phyloP scores from a whole-genome alignment of 2,329 filamentous ascomycete species.

The Sphaerostilbella broomeana region DNA sequence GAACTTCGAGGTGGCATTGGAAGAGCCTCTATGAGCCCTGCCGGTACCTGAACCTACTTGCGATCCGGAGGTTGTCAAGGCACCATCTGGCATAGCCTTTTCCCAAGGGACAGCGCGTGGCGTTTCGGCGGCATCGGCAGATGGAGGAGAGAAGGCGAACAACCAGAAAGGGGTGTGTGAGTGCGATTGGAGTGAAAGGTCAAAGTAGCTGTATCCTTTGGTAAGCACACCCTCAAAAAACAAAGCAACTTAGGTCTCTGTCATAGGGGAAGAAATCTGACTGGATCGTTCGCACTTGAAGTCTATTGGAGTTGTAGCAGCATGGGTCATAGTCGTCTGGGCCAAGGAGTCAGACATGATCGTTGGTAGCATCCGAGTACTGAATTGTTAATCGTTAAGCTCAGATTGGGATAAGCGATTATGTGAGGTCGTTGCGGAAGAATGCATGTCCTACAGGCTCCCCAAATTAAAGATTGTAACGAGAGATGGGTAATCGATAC shows the following conservation, averaged over 20 bases:
- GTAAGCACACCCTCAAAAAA: too few relatives aligned
- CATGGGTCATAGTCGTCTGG: conserved; percentile 2
- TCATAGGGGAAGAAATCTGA: background rate
- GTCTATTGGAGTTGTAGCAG: conserved; percentile 14
- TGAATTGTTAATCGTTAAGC: too few relatives aligned
- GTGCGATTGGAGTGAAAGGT: conserved; percentile 19
- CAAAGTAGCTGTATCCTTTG: conserved; percentile 25
- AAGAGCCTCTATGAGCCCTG: conserved; percentile 9
- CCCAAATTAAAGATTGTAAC: too few relatives aligned
- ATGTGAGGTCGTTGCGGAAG: background rate
- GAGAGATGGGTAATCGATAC: too few relatives aligned
- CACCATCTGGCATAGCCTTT: conserved; percentile 12
- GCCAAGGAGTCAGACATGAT: conserved; percentile 18
- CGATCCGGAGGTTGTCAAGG: conserved; percentile 8
- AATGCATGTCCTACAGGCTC: too few relatives aligned
- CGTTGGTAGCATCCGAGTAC: background rate
- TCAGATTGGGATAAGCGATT: background rate
- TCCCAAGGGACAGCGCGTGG: conserved; percentile 2
- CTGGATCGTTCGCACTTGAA: conserved; percentile 18
- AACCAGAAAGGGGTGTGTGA: conserved; percentile 16
- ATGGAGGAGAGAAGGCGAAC: conserved; percentile 12
- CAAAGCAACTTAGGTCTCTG: too few relatives aligned
- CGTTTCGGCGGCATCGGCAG: conserved; percentile 5
- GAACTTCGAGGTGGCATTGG: conserved; percentile 16
- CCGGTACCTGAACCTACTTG: background rate